Evolutionary conservation across 2,329 filamentous ascomycete species (phyloP), one percentile per base, ranked within the genome.

Genomic region (Fulvia fulva): DNA sequence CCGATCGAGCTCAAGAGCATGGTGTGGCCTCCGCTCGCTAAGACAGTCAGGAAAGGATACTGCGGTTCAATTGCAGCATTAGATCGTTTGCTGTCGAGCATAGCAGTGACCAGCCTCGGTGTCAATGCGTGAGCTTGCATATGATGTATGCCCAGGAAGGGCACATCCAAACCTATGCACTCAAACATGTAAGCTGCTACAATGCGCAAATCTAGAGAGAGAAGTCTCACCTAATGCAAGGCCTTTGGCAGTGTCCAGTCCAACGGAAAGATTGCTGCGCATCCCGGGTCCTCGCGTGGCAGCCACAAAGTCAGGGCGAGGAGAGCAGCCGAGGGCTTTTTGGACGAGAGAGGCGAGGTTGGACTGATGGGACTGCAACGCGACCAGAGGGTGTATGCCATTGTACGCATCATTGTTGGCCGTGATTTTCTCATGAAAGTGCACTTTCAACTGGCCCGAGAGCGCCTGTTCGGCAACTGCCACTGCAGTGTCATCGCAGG

Each of bases 121-220:
- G 94, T 97, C 62, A 99, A 77, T 19, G 94, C 88, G 74, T 99
- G 94, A 11, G 92, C 94, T 73, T 97, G 92, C 94, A 99, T 97
- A 74, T 99, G 94, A 73, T 99, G 89, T 0, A 97, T 89, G 0
- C 86, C 94, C 1, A 97, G 73, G 30, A 97, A 77, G 2, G 93
- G 92, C 37, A 91, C 82, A 63, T 86, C 82, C 90, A 90, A 96
- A 37, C 90, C n/a, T n/a, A n/a, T n/a, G n/a, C n/a, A n/a, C n/a
- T n/a, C n/a, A n/a, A n/a, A n/a, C n/a, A n/a, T n/a, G n/a, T n/a
- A n/a, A n/a, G n/a, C n/a, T n/a, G n/a, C n/a, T n/a, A n/a, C n/a
- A n/a, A n/a, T n/a, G n/a, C n/a, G n/a, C n/a, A n/a, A n/a, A n/a
- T n/a, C n/a, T n/a, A n/a, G n/a, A n/a, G n/a, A n/a, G n/a, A n/a